phyloP scores from a whole-genome alignment of 176 grass and related monocot species.

The Saccharum spontaneum region DNA sequence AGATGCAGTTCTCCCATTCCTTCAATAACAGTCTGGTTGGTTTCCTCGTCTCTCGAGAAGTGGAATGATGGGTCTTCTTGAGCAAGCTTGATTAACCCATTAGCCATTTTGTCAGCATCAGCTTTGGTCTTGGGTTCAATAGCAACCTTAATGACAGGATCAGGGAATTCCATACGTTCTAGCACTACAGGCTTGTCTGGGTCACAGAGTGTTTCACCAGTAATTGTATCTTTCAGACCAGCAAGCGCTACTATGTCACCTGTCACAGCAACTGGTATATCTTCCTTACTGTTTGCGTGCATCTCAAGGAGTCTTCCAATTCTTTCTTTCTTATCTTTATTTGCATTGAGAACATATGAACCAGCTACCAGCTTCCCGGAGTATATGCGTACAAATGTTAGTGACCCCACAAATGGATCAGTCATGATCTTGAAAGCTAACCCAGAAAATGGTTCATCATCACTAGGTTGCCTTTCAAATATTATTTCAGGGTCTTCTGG shows the following conservation, averaged over 20 bases:
- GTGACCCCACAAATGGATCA: conserved; percentile 89
- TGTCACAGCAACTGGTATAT: conserved; percentile 67
- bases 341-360: conserved; percentile 95
- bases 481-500: conserved; percentile 71
- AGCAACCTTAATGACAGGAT: conserved; percentile 99
- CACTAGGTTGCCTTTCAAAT: conserved; percentile 64
- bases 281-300: conserved; percentile 99
- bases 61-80: conserved; percentile 99
- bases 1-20: conserved; percentile 99
- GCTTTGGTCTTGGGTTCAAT: conserved; percentile 99
- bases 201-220: conserved; percentile 89
- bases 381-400: conserved; percentile 96
- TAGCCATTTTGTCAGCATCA: conserved; percentile 98
- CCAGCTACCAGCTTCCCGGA: conserved; percentile 80
- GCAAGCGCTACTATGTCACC: conserved; percentile 98
- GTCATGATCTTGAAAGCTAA: conserved; percentile 99
- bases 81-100: conserved; percentile 81
- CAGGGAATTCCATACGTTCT: conserved; percentile 97
- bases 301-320: conserved; percentile 94
- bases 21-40: conserved; percentile 99
- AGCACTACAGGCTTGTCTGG: conserved; percentile 82
- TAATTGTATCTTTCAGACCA: conserved; percentile 95
- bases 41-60: conserved; percentile 98
- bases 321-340: conserved; percentile 97
- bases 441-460: conserved; percentile 89